phyloP scores from a whole-genome alignment of 208 protist genomes.

The Leishmania guyanensis region DNA sequence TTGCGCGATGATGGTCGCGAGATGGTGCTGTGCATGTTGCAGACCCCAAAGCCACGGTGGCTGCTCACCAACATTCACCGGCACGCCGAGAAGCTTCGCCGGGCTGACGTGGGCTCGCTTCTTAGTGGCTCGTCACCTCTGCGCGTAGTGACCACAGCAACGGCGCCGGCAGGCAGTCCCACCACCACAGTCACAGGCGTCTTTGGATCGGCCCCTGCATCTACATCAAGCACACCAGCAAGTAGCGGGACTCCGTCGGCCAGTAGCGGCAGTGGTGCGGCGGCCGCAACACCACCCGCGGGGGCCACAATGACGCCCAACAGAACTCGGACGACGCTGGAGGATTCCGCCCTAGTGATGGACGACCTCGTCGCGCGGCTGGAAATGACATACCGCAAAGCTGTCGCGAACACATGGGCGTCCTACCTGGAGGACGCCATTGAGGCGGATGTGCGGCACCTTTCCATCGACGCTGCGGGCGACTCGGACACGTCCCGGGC shows the following conservation, averaged over 20 bases:
- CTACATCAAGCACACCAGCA: constrained; percentile 2
- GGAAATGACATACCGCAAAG: constrained; percentile 54
- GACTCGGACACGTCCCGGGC: background rate
- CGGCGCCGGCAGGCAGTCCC: constrained; percentile 3
- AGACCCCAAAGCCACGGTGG: constrained; percentile 47
- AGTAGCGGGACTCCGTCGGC: background rate
- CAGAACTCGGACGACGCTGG: constrained; percentile 19
- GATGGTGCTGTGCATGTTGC: constrained; percentile 79
- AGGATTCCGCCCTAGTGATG: constrained; percentile 42
- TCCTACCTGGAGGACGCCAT: constrained; percentile 54
- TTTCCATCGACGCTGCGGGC: background rate
- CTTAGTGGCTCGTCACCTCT: constrained; percentile 6
- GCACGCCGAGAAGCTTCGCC: constrained; percentile 29
- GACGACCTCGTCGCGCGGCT: constrained; percentile 69
- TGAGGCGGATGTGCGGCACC: constrained; percentile 20
- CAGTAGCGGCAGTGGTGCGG: background rate
- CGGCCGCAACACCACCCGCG: background rate
- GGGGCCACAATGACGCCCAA: background rate
- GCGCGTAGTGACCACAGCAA: background rate
- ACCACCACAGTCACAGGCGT: constrained; percentile 1
- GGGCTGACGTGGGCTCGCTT: constrained; percentile 6
- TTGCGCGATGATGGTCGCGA: constrained; percentile 77
- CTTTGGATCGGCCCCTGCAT: background rate
- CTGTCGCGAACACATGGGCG: constrained; percentile 59
- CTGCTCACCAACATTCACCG: constrained; percentile 33